phyloP scores from a whole-genome alignment of 2,329 filamentous ascomycete genomes.

The Exserohilum rostratum region DNA sequence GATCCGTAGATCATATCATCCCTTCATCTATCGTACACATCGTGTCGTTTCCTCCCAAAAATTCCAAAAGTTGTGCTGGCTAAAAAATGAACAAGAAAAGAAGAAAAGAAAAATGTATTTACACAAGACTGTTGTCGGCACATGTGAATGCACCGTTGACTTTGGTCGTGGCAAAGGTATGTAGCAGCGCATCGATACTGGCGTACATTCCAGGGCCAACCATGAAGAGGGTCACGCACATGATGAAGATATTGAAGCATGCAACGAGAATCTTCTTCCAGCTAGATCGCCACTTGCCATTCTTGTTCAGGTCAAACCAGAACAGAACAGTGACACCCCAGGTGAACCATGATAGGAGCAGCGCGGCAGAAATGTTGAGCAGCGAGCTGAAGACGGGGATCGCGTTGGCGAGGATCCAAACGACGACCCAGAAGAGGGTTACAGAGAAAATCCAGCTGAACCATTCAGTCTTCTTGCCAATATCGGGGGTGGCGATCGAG shows the following conservation, averaged over 20 bases:
- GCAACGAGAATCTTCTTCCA: conserved; percentile 29
- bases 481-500: conserved; percentile 16
- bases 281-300: conserved; percentile 30
- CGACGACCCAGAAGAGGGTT: conserved; percentile 33
- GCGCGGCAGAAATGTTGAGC: conserved; percentile 33
- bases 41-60: too few relatives aligned
- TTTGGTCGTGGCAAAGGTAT: conserved; percentile 31
- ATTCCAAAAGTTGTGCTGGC: too few relatives aligned
- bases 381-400: conserved; percentile 37
- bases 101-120: conserved; percentile 3
- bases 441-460: conserved; percentile 31
- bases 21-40: too few relatives aligned
- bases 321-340: conserved; percentile 38
- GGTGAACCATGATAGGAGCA: conserved; percentile 36
- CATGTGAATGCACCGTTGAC: conserved; percentile 39
- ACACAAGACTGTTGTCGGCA: conserved; percentile 34
- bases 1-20: too few relatives aligned
- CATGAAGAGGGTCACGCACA: conserved; percentile 31
- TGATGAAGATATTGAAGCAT: conserved; percentile 28
- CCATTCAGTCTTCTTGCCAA: conserved; percentile 26
- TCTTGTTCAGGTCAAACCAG: conserved; percentile 38
- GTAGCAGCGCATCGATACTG: conserved; percentile 28
- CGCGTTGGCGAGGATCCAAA: conserved; percentile 37
- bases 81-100: not conserved
- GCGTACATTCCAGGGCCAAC: conserved; percentile 37